These are phyloP conservation scores for Psilocybe mexicana DNA, from an alignment of 1,284 basidiomycete species.

Conservation along the genomic window DNA sequence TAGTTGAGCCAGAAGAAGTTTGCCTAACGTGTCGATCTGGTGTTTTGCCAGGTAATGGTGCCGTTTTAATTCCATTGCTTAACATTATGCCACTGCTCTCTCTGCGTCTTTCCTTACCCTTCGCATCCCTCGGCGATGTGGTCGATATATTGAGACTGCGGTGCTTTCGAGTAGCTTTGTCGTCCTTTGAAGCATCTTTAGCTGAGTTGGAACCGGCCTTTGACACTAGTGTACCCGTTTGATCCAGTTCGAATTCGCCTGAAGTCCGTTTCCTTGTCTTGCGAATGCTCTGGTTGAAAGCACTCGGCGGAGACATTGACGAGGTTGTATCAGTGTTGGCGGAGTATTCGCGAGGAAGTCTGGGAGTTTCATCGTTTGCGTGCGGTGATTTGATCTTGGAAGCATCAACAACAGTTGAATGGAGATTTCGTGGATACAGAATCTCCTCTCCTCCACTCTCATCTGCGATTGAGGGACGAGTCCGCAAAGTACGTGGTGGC, in stretches of 20 bases:
- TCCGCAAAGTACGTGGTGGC: constrained; percentile 51
- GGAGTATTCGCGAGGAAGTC: constrained; percentile 20
- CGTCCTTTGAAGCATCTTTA: constrained; percentile 49
- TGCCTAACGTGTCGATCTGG: constrained; percentile 63
- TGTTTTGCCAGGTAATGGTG: constrained; percentile 28
- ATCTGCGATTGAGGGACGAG: constrained; percentile 64
- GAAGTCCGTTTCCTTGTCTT: constrained; percentile 76
- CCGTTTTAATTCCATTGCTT: constrained; percentile 41
- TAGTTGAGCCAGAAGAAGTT: constrained; percentile 65
- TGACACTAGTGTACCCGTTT: constrained; percentile 57
- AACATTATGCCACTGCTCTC: constrained; percentile 59
- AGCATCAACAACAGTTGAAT: constrained; percentile 36
- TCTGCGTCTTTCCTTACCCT: constrained; percentile 62
- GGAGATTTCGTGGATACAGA: constrained; percentile 69
- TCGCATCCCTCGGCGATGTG: constrained; percentile 45
- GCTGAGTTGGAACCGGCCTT: constrained; percentile 41
- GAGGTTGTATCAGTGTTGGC: constrained; percentile 20
- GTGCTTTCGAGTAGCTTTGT: constrained; percentile 64
- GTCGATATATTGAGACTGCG: constrained; percentile 65
- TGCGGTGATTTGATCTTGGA: constrained; percentile 27
- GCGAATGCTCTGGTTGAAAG: constrained; percentile 55
- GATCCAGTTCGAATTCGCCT: constrained; percentile 80
- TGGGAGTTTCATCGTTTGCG: constrained; percentile 28
- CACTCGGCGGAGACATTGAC: constrained; percentile 55
- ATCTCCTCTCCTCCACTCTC: constrained; percentile 85